Conservation (phyloP, 345 rosid species). For the Geranium rotundifolium region DNA sequence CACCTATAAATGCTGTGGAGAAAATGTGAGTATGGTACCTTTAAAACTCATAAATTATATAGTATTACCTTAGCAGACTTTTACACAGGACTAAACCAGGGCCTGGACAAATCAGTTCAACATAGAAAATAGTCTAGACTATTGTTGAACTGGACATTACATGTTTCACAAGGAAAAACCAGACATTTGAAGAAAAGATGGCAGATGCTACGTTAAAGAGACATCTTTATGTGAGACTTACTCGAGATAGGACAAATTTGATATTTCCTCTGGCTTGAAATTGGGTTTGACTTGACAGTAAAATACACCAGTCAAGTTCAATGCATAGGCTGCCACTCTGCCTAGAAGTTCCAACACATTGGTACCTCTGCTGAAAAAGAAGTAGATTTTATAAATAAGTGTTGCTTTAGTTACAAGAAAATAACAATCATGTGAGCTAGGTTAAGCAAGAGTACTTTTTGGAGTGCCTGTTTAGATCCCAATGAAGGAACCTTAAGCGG, state of each 20-base stretch:
- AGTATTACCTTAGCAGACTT: too few species aligned
- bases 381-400: constrained; percentile 1
- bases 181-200: too few species aligned
- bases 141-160: background rate
- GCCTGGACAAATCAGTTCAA: background rate
- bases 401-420: background rate
- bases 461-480: constrained; percentile 81
- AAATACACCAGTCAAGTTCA: constrained; percentile 74
- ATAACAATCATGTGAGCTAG: background rate
- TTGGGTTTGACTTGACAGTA: constrained; percentile 48
- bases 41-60: background rate
- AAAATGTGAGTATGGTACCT: background rate
- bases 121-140: background rate
- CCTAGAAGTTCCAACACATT: constrained; percentile 62
- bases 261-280: constrained; percentile 30
- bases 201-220: background rate
- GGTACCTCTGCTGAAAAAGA: constrained; percentile 43
- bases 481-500: constrained; percentile 72
- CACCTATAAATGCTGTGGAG: too few species aligned
- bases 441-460: constrained; percentile 44
- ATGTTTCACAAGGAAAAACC: too few species aligned
- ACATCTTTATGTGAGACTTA: constrained; percentile 25
- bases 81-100: too few species aligned
- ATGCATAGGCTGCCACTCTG: constrained; percentile 60
- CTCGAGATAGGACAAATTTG: constrained; percentile 34